A percentile compares a stretch with the other conserved stretches of the same genome.
Conservation (phyloP, 129 eudicot genomes). For the Artemisia argyi region DNA sequence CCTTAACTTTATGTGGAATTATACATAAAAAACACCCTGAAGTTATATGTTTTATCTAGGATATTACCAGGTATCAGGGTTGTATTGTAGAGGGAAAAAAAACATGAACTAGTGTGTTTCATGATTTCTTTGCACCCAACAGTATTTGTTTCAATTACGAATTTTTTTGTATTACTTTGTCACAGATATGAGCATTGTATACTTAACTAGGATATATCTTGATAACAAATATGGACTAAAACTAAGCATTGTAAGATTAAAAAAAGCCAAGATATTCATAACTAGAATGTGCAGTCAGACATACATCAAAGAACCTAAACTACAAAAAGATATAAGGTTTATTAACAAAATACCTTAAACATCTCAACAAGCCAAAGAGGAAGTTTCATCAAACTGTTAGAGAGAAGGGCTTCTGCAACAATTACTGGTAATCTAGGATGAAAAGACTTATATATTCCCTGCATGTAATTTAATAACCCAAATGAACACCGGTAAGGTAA, state of each 20-base stretch:
- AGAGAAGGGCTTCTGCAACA: constrained; percentile 92
- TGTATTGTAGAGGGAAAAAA: too few relatives aligned
- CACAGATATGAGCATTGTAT: too few relatives aligned
- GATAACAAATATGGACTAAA: neutral
- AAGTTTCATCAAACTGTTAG: constrained; percentile 77
- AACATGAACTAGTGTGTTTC: too few relatives aligned
- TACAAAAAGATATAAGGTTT: neutral
- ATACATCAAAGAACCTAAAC: too few relatives aligned
- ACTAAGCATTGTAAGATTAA: neutral
- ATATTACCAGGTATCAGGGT: too few relatives aligned
- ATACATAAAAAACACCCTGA: neutral
- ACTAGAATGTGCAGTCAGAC: neutral
- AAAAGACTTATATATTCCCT: constrained; percentile 74
- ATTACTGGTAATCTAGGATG: constrained; percentile 85
- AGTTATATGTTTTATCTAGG: too few relatives aligned
- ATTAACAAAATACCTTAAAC: constrained; percentile 71
- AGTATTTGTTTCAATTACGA: too few relatives aligned
- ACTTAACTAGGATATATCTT: neutral
- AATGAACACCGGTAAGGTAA: neutral
- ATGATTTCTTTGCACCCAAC: too few relatives aligned
- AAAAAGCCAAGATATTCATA: neutral
- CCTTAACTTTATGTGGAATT: neutral
- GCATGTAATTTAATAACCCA: constrained; percentile 22
- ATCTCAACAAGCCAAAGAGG: constrained; percentile 92
- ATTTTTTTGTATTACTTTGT: too few relatives aligned